Conservation (phyloP, 805 yeast genomes). For the Martiniozyma abietophila region DNA sequence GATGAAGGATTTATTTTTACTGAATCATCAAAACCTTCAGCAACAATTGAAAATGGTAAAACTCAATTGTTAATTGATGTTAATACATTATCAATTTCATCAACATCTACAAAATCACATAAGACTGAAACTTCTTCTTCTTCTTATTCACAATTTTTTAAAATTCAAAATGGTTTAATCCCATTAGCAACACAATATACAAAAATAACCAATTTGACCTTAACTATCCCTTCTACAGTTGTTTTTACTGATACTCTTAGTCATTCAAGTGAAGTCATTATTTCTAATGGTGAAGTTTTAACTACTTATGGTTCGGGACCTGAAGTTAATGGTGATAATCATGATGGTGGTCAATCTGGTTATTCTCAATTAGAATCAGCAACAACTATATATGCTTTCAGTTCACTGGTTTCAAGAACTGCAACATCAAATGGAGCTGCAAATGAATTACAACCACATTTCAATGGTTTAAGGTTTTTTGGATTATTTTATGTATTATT, state of each 20-base stretch:
- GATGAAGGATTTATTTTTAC: slow-evolving; percentile 5
- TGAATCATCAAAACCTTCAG: slow-evolving; percentile 5
- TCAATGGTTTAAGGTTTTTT: no score
- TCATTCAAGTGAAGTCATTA: slow-evolving; percentile 13
- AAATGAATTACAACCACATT: no score
- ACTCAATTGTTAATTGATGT: neutral
- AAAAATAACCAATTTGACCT: slow-evolving; percentile 19
- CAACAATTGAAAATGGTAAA: neutral
- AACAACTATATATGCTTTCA: slow-evolving; percentile 10
- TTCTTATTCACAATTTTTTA: slow-evolving; percentile 6
- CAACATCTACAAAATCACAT: slow-evolving; percentile 1
- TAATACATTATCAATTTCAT: neutral
- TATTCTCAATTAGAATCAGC: neutral
- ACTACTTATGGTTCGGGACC: slow-evolving; percentile 10
- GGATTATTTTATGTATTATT: no score
- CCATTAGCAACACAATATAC: slow-evolving; percentile 24
- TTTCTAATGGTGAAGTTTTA: slow-evolving; percentile 24
- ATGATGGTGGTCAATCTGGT: neutral
- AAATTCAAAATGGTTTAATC: slow-evolving; percentile 23
- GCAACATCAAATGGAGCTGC: neutral
- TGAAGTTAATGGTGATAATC: slow-evolving; percentile 9
- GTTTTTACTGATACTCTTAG: slow-evolving; percentile 11
- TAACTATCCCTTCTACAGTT: slow-evolving; percentile 19
- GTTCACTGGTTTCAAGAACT: slow-evolving; percentile 8
- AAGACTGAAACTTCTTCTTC: slow-evolving; percentile 3